Percentiles rank a stretch among this genome's conserved stretches.
Conservation (phyloP, 2,329 filamentous ascomycete species). For the Lachnellula subtilissima region DNA sequence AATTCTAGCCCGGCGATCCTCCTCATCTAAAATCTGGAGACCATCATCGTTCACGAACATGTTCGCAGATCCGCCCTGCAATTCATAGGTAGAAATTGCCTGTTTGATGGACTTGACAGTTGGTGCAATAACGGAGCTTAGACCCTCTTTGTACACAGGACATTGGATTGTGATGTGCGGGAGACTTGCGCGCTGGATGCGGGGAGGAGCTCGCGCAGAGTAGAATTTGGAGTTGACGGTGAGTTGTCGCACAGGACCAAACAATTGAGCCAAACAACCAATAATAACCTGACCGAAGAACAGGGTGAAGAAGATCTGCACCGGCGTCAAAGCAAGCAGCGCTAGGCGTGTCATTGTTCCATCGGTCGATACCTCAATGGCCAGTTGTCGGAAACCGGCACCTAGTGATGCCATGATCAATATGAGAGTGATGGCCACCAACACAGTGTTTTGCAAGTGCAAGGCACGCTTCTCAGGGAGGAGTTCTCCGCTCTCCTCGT, state of each 20-base stretch:
- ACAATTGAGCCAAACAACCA: conserved; percentile 68
- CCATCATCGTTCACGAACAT: conserved; percentile 75
- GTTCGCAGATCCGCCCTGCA: conserved; percentile 73
- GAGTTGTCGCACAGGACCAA: conserved; percentile 71
- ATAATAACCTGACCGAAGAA: conserved; percentile 78
- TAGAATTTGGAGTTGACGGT: conserved; percentile 76
- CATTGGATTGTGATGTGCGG: conserved; percentile 80
- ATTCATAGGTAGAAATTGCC: conserved; percentile 71
- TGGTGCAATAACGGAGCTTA: conserved; percentile 68
- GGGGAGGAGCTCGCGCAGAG: conserved; percentile 64
- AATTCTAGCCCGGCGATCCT: conserved; percentile 58
- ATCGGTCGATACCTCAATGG: conserved; percentile 64
- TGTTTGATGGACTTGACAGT: conserved; percentile 75
- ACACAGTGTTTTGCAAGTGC: conserved; percentile 64
- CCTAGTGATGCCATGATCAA: conserved; percentile 64
- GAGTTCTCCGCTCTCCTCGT: conserved; percentile 66
- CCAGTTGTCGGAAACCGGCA: conserved; percentile 64
- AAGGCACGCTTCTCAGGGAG: conserved; percentile 61
- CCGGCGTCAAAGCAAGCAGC: conserved; percentile 60
- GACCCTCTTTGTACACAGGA: conserved; percentile 82
- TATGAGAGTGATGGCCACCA: conserved; percentile 62
- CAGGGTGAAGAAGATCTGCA: conserved; percentile 76
- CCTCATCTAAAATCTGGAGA: conserved; percentile 60
- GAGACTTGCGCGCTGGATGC: conserved; percentile 52
- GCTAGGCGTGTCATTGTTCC: conserved; percentile 56